Evolutionary conservation across 1,139 yeast species (phyloP).

Genomic region (Nakaseomyces glabratus): DNA sequence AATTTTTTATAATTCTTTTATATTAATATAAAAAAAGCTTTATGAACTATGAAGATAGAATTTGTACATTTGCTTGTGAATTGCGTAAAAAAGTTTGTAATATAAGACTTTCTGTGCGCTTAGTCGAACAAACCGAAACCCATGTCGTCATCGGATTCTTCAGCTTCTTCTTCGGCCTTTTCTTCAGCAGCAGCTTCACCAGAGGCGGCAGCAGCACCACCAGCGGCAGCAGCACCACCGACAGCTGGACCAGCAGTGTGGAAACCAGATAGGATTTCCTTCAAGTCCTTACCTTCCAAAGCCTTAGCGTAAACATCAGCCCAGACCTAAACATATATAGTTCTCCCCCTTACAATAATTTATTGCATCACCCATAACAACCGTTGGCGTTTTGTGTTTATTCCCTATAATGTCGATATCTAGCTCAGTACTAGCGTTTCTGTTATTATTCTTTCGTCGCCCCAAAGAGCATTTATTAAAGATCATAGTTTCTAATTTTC

Average conservation of each 20-base stretch:
- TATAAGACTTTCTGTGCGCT: slow-evolving; percentile 16
- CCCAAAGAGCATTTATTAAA: too few relatives aligned
- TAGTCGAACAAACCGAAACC: slow-evolving; percentile 67
- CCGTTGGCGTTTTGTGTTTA: too few relatives aligned
- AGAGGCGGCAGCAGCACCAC: slow-evolving; percentile 51
- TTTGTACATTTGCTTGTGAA: background rate
- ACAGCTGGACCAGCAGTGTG: slow-evolving; percentile 62
- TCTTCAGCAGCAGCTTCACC: slow-evolving; percentile 56
- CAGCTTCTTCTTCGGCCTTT: slow-evolving; percentile 38
- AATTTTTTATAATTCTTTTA: too few relatives aligned
- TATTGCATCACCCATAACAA: too few relatives aligned
- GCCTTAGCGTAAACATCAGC: slow-evolving; percentile 94
- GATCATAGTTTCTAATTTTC: too few relatives aligned
- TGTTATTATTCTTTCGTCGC: too few relatives aligned
- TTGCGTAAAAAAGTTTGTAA: background rate
- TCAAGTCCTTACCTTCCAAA: slow-evolving; percentile 91
- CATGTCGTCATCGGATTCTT: slow-evolving; percentile 80
- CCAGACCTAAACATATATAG: slow-evolving; percentile 58
- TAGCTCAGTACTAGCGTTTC: too few relatives aligned
- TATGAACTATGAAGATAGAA: background rate
- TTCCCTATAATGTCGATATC: too few relatives aligned
- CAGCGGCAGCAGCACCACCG: slow-evolving; percentile 48
- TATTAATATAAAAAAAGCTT: too few relatives aligned
- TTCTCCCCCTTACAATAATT: too few relatives aligned
- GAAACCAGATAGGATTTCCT: slow-evolving; percentile 79